These are phyloP conservation scores for Lodderomyces elongisporus DNA, from an alignment of 1,139 yeast genomes.

Conservation along the genomic window DNA sequence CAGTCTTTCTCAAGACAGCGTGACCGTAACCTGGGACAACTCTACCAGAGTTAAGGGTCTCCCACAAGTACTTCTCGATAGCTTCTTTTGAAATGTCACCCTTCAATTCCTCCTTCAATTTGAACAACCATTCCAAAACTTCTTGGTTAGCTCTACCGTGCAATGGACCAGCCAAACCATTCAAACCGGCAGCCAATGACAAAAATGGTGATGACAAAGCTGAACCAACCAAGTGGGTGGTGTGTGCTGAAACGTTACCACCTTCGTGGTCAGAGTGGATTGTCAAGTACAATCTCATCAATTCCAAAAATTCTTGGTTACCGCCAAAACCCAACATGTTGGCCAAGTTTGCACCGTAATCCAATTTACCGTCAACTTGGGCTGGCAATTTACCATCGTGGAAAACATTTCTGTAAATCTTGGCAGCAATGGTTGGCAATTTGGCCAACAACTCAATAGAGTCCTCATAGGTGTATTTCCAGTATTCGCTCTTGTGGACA, in stretches of 20 bases:
- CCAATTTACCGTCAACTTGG: slow-evolving; percentile 62
- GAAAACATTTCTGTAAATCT: slow-evolving; percentile 88
- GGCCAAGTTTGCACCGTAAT: slow-evolving; percentile 91
- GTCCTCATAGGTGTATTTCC: slow-evolving; percentile 93
- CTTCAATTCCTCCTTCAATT: slow-evolving; percentile 70
- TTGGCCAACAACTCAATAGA: slow-evolving; percentile 83
- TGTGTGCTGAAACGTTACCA: slow-evolving; percentile 97
- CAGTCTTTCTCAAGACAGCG: slow-evolving; percentile 94
- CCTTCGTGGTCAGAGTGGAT: slow-evolving; percentile 98
- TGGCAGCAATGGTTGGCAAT: slow-evolving; percentile 89
- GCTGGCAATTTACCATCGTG: slow-evolving; percentile 77
- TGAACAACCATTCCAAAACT: slow-evolving; percentile 88
- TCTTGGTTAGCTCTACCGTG: slow-evolving; percentile 99
- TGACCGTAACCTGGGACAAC: slow-evolving; percentile 99
- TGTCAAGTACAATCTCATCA: slow-evolving; percentile 88
- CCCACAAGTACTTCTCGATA: slow-evolving; percentile 88
- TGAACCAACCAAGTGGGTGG: slow-evolving; percentile 95
- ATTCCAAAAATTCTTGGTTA: slow-evolving; percentile 77
- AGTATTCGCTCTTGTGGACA: slow-evolving; percentile 80
- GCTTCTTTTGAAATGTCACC: slow-evolving; percentile 70
- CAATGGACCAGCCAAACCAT: slow-evolving; percentile 97
- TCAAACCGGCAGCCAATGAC: slow-evolving; percentile 89
- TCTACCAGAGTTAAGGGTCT: slow-evolving; percentile 83
- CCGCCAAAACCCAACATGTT: slow-evolving; percentile 76
- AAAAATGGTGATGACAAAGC: slow-evolving; percentile 92